Evolutionary conservation across 2,329 filamentous ascomycete species (phyloP).

Genomic region (Diaporthe eres): DNA sequence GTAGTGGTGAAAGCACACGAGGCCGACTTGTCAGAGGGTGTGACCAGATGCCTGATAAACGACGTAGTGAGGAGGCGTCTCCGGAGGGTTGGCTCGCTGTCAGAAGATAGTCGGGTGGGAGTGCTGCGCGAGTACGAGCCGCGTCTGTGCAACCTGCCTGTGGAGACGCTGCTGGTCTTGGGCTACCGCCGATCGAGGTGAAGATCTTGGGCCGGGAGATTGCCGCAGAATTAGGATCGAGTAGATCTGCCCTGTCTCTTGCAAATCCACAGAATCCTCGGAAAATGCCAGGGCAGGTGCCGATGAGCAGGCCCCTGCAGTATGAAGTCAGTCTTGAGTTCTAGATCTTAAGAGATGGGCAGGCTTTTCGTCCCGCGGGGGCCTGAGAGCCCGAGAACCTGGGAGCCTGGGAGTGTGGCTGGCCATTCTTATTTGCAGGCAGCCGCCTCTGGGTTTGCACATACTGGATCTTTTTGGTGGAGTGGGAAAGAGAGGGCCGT

Average conservation of each 20-base stretch:
- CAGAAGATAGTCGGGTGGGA: conserved; percentile 23
- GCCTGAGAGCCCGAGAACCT: not conserved
- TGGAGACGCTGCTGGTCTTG: conserved; percentile 13
- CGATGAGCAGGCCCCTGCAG: conserved; percentile 19
- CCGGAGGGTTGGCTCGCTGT: conserved; percentile 3
- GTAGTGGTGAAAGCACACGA: conserved; percentile 11
- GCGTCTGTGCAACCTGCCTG: conserved; percentile 34
- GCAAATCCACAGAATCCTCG: conserved; percentile 13
- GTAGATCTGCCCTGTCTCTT: conserved; percentile 16
- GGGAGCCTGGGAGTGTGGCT: not conserved
- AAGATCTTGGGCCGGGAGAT: conserved; percentile 30
- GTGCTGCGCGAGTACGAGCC: conserved; percentile 27
- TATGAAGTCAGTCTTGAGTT: conserved; percentile 24
- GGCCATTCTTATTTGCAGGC: not conserved
- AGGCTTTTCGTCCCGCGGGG: not conserved
- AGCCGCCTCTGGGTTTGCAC: conserved; percentile 8
- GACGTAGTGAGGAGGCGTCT: conserved; percentile 7
- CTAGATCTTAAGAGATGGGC: not conserved
- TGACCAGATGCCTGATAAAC: not conserved
- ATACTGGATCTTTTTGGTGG: conserved; percentile 27
- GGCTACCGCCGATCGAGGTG: conserved; percentile 5
- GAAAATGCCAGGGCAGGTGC: conserved; percentile 21
- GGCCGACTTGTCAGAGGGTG: conserved; percentile 10
- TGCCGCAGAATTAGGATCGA: conserved; percentile 19
- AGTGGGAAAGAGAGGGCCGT: conserved; percentile 8